Evolutionary conservation across 441 rosid genomes (phyloP).

Genomic region (Pelargonium citronellum): DNA sequence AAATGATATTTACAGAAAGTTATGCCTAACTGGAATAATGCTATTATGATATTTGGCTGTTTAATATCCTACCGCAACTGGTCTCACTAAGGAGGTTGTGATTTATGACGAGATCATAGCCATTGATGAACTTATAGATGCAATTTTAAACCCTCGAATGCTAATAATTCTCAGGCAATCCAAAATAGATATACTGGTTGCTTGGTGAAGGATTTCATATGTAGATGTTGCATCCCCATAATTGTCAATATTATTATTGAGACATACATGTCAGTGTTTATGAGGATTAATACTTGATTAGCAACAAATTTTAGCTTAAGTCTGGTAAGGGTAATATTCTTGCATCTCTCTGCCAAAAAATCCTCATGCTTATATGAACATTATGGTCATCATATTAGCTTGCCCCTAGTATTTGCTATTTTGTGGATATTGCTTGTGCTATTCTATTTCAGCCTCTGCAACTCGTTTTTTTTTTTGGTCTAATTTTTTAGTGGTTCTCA

Average conservation of each 20-base stretch:
- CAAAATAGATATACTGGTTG: not conserved
- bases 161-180: not conserved
- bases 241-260: not conserved
- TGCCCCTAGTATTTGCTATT: not conserved
- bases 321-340: not conserved
- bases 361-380: not conserved
- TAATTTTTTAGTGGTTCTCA: too few relatives aligned
- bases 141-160: too few relatives aligned
- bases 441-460: not conserved
- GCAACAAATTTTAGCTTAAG: conserved; percentile 2
- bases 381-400: not conserved
- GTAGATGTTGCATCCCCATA: not conserved
- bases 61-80: not conserved
- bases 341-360: not conserved
- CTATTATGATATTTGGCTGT: not conserved
- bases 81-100: not conserved
- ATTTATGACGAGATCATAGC: not conserved
- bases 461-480: too few relatives aligned
- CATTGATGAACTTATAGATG: too few relatives aligned
- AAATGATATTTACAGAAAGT: not conserved
- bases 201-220: not conserved
- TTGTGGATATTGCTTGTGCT: not conserved
- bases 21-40: not conserved
- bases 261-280: not conserved
- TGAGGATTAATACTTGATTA: not conserved